Conservation (phyloP, 1,284 basidiomycete species). For the Takashimella koratensis region DNA sequence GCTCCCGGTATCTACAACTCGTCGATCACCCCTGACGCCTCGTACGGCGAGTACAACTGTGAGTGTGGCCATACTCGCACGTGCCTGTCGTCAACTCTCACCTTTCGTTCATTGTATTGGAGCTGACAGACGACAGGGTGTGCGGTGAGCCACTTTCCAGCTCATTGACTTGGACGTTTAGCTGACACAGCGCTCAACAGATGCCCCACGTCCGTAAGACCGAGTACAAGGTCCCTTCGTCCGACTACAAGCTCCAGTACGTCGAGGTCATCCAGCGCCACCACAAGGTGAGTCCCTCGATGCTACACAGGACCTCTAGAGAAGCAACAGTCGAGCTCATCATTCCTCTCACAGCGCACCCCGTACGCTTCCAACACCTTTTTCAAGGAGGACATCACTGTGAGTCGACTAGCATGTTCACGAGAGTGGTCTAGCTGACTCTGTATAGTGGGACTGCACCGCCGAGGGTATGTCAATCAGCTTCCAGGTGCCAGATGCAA, state of each 20-base stretch:
- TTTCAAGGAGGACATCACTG: conserved; percentile 33
- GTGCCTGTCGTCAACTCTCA: too few relatives aligned
- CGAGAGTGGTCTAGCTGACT: neutral
- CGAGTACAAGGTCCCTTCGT: conserved; percentile 23
- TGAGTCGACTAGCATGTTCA: conserved; percentile 2
- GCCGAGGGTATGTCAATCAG: conserved; percentile 8
- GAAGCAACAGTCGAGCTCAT: too few relatives aligned
- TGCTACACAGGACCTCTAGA: too few relatives aligned
- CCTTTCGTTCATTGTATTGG: neutral
- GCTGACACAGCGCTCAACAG: too few relatives aligned
- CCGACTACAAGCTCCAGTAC: conserved; percentile 30
- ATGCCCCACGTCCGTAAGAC: conserved; percentile 33
- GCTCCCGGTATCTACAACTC: conserved; percentile 32
- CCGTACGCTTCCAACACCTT: conserved; percentile 43
- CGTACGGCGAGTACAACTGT: conserved; percentile 40
- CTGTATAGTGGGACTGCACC: conserved; percentile 32
- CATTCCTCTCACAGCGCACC: too few relatives aligned
- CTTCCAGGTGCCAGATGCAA: too few relatives aligned
- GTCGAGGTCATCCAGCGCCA: conserved; percentile 43
- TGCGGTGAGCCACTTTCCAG: conserved; percentile 7
- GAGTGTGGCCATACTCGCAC: too few relatives aligned
- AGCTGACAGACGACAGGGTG: conserved; percentile 11
- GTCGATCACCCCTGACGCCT: conserved; percentile 19
- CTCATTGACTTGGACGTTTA: neutral
- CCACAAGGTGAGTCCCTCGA: too few relatives aligned